Base-by-base conservation (phyloP, 108 stramenopile genomes). In the Pseudonitzschia delicatissima region DNA sequence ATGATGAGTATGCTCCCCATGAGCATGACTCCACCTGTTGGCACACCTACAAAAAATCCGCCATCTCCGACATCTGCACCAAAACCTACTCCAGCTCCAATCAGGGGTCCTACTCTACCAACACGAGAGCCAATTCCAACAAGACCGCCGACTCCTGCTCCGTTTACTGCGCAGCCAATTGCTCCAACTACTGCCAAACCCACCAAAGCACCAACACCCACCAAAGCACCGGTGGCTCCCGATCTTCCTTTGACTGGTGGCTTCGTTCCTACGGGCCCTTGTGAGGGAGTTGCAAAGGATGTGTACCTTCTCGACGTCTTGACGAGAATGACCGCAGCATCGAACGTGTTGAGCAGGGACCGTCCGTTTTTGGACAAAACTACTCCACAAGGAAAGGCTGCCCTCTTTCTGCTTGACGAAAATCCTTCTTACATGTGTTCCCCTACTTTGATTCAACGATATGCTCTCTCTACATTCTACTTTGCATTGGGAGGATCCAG, bases 381-480 rank as follows among this genome's bases (percentile, higher is more conserved):
- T 21, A 73, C 62, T 25, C 72, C 72, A 5, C 33, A 57, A n/a
- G 58, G 72, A 28, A 64, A 49, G 45, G 72, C 72, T 3, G 66
- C 59, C 49, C 40, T 35, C 8, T 73, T 64, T 53, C 55, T 73
- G 3, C 35, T 51, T 11, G 27, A 60, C 0, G 55, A 66, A 59
- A 2, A 45, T 18, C 35, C 64, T 1, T 44, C 44, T 23, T 60
- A 23, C 44, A 42, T 65, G 13, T 74, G 73, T 29, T 15, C 28
- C 18, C 45, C 64, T 34, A 59, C 65, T n/a, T 29, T 59, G 18
- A n/a, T 78, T 2, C 77, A 82, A 66, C 47, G 81, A 45, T 78
- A 75, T 47, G 55, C 51, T 39, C 57, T 82, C 67, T 77, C 77
- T 26, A 58, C 74, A 8, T 67, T 78, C 12, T 78, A 78, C 42